Conservation (phyloP, 345 rosid species). For the Limnanthes douglasii region DNA sequence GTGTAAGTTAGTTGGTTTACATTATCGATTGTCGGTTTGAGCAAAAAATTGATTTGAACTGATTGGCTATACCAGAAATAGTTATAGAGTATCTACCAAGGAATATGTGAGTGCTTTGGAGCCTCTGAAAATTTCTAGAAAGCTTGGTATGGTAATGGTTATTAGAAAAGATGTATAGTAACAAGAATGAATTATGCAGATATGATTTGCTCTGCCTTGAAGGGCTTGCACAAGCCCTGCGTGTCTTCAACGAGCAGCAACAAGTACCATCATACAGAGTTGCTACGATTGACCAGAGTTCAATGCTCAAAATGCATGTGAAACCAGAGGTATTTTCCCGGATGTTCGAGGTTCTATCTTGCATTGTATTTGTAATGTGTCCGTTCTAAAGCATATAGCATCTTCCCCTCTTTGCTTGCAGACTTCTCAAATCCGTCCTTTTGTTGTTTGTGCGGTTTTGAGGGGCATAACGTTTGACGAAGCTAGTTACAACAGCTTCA, state of each 20-base stretch:
- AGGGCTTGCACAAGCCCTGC: conserved; percentile 95
- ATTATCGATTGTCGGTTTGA: background rate
- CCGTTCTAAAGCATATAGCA: background rate
- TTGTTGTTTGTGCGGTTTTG: conserved; percentile 75
- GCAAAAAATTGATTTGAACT: background rate
- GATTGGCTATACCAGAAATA: background rate
- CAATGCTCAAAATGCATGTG: conserved; percentile 58
- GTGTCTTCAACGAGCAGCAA: conserved; percentile 54
- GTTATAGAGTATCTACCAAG: no score
- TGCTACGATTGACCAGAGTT: conserved; percentile 23
- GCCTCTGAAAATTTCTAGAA: no score
- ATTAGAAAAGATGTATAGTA: no score
- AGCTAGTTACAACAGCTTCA: conserved; percentile 84
- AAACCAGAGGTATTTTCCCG: conserved; percentile 39
- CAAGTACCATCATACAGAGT: conserved; percentile 36
- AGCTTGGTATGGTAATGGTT: no score
- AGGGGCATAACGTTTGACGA: conserved; percentile 74
- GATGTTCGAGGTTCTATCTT: background rate
- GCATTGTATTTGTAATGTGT: background rate
- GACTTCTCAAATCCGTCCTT: conserved; percentile 62
- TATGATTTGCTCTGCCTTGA: conserved; percentile 92
- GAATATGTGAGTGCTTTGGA: no score
- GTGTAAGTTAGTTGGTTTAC: no score
- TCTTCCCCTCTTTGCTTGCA: conserved; percentile 11
- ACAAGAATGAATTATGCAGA: no score